These are phyloP conservation scores for Fusarium sp. DNA, from an alignment of 2,329 filamentous ascomycete species.

Conservation along the genomic window DNA sequence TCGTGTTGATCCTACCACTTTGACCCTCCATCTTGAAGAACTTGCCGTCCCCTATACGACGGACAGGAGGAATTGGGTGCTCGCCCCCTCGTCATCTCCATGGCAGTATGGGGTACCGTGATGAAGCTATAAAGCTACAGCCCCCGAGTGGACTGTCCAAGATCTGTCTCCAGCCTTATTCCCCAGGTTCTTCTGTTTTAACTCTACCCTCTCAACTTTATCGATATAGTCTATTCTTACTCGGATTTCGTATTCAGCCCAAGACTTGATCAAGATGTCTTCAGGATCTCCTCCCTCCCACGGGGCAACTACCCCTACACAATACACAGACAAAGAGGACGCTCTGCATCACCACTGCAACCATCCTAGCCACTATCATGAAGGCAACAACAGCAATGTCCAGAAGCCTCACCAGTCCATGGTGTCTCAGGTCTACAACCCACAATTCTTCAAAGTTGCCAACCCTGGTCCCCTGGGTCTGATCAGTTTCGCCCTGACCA, in stretches of 20 bases:
- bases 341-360: conserved; percentile 25
- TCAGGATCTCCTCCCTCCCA: conserved; percentile 35
- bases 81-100: conserved; percentile 21
- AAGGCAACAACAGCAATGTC: conserved; percentile 9
- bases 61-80: conserved; percentile 16
- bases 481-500: conserved; percentile 73
- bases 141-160: conserved; percentile 17
- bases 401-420: conserved; percentile 49
- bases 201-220: neutral
- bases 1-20: conserved; percentile 22
- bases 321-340: conserved; percentile 40
- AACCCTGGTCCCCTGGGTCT: conserved; percentile 71
- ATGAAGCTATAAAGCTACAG: conserved; percentile 26
- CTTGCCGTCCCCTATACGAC: conserved; percentile 8
- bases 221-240: neutral
- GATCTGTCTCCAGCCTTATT: conserved; percentile 8
- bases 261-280: conserved; percentile 31
- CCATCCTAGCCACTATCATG: conserved; percentile 32
- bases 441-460: conserved; percentile 59
- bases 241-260: neutral
- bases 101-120: conserved; percentile 29
- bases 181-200: conserved; percentile 8
- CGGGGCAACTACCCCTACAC: conserved; percentile 43
- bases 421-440: conserved; percentile 51
- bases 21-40: conserved; percentile 3